Evolutionary conservation across 2,329 filamentous ascomycete species (phyloP), one percentile per base, ranked within the genome.

Genomic region (Madurella mycetomatis): DNA sequence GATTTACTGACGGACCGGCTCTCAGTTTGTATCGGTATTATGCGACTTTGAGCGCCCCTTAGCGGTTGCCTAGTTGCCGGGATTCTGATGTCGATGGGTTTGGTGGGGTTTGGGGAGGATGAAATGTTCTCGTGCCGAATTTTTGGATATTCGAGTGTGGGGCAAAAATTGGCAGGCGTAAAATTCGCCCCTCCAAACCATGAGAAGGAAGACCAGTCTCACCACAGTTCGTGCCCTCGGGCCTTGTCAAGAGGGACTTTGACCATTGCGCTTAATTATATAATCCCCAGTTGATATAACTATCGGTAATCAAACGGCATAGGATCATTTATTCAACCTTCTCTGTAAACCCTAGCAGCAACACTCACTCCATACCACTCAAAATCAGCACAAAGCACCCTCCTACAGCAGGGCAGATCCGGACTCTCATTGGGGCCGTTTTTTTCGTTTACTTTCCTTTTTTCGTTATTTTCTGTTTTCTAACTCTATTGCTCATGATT

Each of bases 91-190:
- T 50, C 44, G 52, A 45, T 25, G 47, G 51, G 42, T 56, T 44
- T 61, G 60, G 59, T 60, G 59, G 60, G 59, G 59, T 59, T 60
- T 47, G 47, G 40, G 40, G 34, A 51, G 51, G 30, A 40, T 42
- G 40, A 49, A 43, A 37, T 37, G 13, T 37, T 37, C 9, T 17
- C 41, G 32, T 30, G 52, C 52, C 57, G 55, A 62, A 60, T 61
- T 62, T 62, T 60, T 58, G 56, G 59, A 61, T 61, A 62, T 62
- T 61, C 52, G 17, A 53, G 55, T 61, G 59, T 62, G 60, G 60
- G 60, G 60, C 59, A 37, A 60, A 62, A 62, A 61, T 60, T 61
- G 53, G 15, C 13, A 12, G 19, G 49, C 47, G 49, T 9, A 16
- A 17, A 16, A n/a, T 41, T 41, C 40, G 40, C 40, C 40, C 40